Conservation (phyloP, 192 early-diverging fungal species). For the Dissophora ornata region DNA sequence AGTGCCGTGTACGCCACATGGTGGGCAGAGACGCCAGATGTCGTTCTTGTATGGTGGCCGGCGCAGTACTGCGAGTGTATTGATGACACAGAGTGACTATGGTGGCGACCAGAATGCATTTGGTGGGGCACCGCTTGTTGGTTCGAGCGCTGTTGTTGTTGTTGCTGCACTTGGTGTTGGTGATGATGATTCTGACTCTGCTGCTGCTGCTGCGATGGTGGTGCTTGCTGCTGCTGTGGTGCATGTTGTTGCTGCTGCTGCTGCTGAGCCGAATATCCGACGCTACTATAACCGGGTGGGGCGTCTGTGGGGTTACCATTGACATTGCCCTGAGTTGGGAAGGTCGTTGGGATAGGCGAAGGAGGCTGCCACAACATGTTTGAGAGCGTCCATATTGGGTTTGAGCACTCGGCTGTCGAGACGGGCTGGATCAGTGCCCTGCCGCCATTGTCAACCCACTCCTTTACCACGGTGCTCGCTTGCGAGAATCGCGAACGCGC, state of each 20-base stretch:
- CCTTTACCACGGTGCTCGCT: constrained; percentile 56
- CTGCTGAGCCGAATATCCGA: not conserved
- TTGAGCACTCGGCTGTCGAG: constrained; percentile 28
- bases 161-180: constrained; percentile 3
- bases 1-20: constrained; percentile 27
- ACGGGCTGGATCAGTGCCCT: constrained; percentile 44
- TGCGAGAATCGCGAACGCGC: constrained; percentile 43
- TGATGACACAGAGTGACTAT: constrained; percentile 30
- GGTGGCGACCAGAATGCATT: constrained; percentile 8
- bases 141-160: constrained; percentile 1
- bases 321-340: constrained; percentile 14
- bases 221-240: not conserved
- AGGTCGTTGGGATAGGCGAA: constrained; percentile 45
- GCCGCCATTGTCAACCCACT: constrained; percentile 54
- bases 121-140: constrained; percentile 4
- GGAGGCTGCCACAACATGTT: constrained; percentile 54
- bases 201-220: not conserved
- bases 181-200: not conserved
- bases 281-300: constrained; percentile 7
- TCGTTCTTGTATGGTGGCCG: constrained; percentile 26
- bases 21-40: constrained; percentile 31
- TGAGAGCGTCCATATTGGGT: constrained; percentile 37
- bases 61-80: constrained; percentile 24
- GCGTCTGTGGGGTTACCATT: constrained; percentile 5
- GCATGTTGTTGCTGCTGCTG: constrained; percentile 6